Evolutionary conservation across 257 asterid genomes (phyloP).

Genomic region (Penstemon davidsonii): DNA sequence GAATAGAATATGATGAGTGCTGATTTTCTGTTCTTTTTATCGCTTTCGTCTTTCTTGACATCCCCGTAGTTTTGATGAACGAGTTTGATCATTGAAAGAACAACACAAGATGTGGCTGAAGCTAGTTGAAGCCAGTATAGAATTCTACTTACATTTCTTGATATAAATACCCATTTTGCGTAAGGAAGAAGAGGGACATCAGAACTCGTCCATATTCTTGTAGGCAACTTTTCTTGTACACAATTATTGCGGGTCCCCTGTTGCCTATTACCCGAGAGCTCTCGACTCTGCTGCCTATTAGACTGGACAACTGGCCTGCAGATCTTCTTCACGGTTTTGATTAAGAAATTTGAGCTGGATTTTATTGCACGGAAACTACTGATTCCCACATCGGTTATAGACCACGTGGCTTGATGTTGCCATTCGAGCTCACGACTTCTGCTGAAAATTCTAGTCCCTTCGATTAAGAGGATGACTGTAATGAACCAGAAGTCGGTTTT

Average conservation of each 20-base stretch:
- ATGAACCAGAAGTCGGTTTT: conserved; percentile 93
- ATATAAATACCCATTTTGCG: conserved; percentile 66
- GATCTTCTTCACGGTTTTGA: conserved; percentile 28
- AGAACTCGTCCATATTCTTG: conserved; percentile 66
- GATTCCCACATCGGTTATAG: conserved; percentile 66
- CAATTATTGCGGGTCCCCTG: conserved; percentile 31
- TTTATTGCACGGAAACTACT: conserved; percentile 63
- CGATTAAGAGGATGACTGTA: conserved; percentile 67
- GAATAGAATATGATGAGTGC: conserved; percentile 84
- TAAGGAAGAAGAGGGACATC: conserved; percentile 85
- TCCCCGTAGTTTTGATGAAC: conserved; percentile 61
- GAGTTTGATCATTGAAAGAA: conserved; percentile 64
- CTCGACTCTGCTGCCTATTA: conserved; percentile 37
- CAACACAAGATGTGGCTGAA: conserved; percentile 81
- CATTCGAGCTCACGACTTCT: conserved; percentile 92
- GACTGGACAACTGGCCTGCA: conserved; percentile 31
- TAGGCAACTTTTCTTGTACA: conserved; percentile 39
- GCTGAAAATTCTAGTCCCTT: conserved; percentile 80
- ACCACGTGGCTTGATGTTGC: conserved; percentile 95
- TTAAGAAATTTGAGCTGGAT: conserved; percentile 45
- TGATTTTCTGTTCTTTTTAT: conserved; percentile 61
- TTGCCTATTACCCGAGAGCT: conserved; percentile 18
- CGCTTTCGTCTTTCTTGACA: conserved; percentile 49
- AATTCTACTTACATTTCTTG: conserved; percentile 69
- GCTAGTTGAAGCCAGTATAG: conserved; percentile 77